Base-by-base conservation (phyloP, 2,329 filamentous ascomycete species). In the Cladosporium sp. region DNA sequence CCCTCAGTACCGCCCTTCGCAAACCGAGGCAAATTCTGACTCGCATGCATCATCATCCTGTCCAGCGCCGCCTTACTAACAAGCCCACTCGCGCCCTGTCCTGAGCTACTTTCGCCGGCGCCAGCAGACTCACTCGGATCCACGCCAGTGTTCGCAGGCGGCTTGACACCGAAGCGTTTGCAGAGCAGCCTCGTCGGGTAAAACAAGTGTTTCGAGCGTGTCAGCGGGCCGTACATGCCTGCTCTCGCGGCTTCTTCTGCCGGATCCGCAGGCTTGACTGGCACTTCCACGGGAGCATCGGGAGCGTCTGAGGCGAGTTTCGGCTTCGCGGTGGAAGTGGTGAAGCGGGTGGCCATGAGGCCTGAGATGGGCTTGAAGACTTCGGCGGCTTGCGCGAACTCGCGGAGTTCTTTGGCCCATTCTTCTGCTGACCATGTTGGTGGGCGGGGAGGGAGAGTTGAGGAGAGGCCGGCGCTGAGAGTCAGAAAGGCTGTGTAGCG, bases 351-450 rank as follows among this genome's bases (percentile, higher is more conserved):
- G 18, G 94, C 95, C 92, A 99, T 98, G 69, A 92, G 84, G 0
- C 93, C 93, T 2, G 91, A 92, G 80, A 96, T 92, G 0, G 95
- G 95, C 76, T 92, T 94, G 82, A 98, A 99, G 24, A 98, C 88
- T 71, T 88, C 82, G 0, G 90, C 90, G 5, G 89, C 89, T 65
- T 88, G 86, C 14, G 86, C 83, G 74, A 97, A 97, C 73, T 99
- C 88, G 55, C 84, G 82, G 64, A 97, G 82, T 77, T 99, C 95
- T 65, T 88, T 88, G 38, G 89, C 78, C 88, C 92, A 97, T 61
- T 95, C 92, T 49, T 92, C 88, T 26, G 85, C 85, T 6, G 82
- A 85, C 64, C 83, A 80, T 0, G 79, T 80, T 3, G 80, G 74
- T 2, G 79, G 77, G 55, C 86, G 82, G 66, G 86, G 83, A 0